Evolutionary conservation across 805 yeast species (phyloP).

Genomic region (Cyberlindnera petersonii): DNA sequence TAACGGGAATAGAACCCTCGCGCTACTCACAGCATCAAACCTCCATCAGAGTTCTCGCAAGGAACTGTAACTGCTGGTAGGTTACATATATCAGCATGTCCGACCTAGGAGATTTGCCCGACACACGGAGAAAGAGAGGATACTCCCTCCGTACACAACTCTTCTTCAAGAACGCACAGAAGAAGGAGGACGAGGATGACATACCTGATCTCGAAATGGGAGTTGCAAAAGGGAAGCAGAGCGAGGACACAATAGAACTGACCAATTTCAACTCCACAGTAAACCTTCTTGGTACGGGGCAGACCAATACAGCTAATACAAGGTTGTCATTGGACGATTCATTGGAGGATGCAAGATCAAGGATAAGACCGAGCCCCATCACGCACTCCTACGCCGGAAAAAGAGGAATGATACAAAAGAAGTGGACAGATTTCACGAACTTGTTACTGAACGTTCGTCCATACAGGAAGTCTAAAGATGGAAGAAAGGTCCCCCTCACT

Average conservation of each 20-base stretch:
- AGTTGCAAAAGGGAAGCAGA: not conserved
- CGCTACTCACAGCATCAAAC: too few species aligned
- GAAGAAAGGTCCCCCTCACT: constrained; percentile 71
- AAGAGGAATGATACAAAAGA: constrained; percentile 22
- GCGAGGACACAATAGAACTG: constrained; percentile 8
- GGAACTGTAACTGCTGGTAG: too few species aligned
- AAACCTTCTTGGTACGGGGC: constrained; percentile 9
- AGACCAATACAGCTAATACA: not conserved
- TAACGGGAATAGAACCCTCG: too few species aligned
- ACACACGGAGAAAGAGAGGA: constrained; percentile 50
- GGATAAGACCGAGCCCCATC: constrained; percentile 9
- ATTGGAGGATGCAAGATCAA: constrained; percentile 26
- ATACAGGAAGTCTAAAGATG: constrained; percentile 55
- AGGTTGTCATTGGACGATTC: constrained; percentile 8
- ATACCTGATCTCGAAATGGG: constrained; percentile 14
- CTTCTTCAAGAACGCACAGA: constrained; percentile 41
- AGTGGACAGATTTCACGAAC: constrained; percentile 28
- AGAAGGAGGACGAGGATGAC: constrained; percentile 12
- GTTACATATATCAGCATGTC: constrained; percentile 5
- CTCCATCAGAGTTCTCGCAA: too few species aligned
- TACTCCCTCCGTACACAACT: constrained; percentile 65
- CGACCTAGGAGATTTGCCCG: not conserved
- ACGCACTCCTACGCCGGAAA: constrained; percentile 21
- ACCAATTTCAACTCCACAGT: constrained; percentile 8
- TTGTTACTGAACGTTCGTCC: constrained; percentile 43